Evolutionary conservation across 306 rosid genomes (phyloP).

Genomic region (Cicer judaicum): DNA sequence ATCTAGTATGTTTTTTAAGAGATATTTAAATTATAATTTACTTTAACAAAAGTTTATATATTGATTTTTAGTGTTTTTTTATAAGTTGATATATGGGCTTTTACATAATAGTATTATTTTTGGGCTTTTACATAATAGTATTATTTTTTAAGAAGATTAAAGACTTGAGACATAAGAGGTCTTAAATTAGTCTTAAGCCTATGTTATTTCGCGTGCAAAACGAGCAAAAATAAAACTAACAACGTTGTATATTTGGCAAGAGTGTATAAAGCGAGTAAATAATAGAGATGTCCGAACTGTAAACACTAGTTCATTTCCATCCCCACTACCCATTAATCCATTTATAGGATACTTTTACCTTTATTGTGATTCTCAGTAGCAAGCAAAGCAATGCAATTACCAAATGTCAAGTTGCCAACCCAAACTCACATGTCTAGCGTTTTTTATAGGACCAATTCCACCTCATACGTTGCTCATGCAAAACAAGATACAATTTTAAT

Average conservation of each 20-base stretch:
- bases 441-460: slow-evolving; percentile 26
- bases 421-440: background rate
- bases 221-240: slow-evolving; percentile 8
- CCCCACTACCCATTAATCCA: background rate
- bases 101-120: background rate
- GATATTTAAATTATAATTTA: too few species aligned
- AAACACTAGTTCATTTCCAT: too few species aligned
- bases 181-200: background rate
- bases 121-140: background rate
- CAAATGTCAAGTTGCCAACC: slow-evolving; percentile 1
- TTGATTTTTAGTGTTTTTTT: too few species aligned
- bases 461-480: slow-evolving; percentile 5
- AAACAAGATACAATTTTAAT: background rate
- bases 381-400: slow-evolving; percentile 4
- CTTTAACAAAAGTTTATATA: too few species aligned
- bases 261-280: background rate
- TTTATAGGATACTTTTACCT: background rate
- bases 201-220: background rate
- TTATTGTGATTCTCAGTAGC: background rate
- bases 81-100: too few species aligned
- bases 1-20: too few species aligned
- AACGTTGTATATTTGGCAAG: background rate
- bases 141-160: background rate
- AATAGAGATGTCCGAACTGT: too few species aligned
- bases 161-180: background rate